Percentiles rank a stretch among this genome's conserved stretches.
Evolutionary conservation across 2,329 filamentous ascomycete species (phyloP).

Genomic region (Macrophomina tecta): DNA sequence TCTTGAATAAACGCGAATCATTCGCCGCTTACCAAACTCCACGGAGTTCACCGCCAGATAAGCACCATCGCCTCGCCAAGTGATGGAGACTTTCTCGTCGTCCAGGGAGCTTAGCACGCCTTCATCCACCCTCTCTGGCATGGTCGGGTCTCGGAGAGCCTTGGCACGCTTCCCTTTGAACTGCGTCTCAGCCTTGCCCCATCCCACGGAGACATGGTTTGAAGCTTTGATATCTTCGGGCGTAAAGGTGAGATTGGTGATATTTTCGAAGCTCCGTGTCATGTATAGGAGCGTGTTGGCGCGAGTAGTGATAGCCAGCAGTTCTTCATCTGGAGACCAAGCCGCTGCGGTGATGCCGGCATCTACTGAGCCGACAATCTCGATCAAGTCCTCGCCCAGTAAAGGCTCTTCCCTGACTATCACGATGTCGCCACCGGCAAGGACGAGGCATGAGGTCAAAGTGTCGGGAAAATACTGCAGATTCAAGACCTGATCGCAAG

Average conservation of each 20-base stretch:
- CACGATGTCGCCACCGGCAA: conserved; percentile 90
- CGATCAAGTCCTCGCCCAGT: conserved; percentile 77
- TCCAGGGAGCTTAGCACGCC: conserved; percentile 78
- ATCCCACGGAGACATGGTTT: conserved; percentile 94
- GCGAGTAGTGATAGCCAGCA: conserved; percentile 82
- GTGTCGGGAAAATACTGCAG: conserved; percentile 87
- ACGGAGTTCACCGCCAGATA: conserved; percentile 86
- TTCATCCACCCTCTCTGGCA: conserved; percentile 89
- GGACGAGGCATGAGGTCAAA: conserved; percentile 76
- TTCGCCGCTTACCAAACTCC: conserved; percentile 71
- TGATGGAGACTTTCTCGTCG: conserved; percentile 73
- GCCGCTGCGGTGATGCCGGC: conserved; percentile 85
- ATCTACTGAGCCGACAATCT: conserved; percentile 94
- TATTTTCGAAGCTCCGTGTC: conserved; percentile 87
- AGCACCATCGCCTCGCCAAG: conserved; percentile 92
- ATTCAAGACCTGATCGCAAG: conserved; percentile 75
- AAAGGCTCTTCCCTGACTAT: conserved; percentile 76
- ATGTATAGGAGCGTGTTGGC: conserved; percentile 84
- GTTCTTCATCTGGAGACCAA: conserved; percentile 95
- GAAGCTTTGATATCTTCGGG: conserved; percentile 82
- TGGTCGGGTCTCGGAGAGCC: conserved; percentile 88
- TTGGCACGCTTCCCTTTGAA: conserved; percentile 91
- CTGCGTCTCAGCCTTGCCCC: conserved; percentile 98
- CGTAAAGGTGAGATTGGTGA: conserved; percentile 75
- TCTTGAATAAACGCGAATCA: conserved; percentile 87